Evolutionary conservation across 805 yeast species (phyloP).

Genomic region (Candida broadrunensis): DNA sequence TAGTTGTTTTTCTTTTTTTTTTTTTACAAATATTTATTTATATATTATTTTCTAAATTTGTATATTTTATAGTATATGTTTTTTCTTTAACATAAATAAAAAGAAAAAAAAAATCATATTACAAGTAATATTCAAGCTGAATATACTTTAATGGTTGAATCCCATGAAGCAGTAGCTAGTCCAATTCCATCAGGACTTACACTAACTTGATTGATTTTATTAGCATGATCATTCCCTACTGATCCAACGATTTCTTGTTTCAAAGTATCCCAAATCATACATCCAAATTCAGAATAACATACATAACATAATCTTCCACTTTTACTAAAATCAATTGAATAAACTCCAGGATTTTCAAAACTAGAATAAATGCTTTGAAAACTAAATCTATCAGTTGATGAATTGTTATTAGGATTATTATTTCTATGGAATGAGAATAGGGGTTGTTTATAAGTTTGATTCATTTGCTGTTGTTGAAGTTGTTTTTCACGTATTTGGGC

Average conservation of each 20-base stretch:
- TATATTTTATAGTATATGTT: background rate
- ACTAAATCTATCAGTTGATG: constrained; percentile 11
- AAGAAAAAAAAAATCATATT: too few species aligned
- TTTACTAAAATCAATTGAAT: constrained; percentile 66
- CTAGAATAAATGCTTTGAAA: constrained; percentile 13
- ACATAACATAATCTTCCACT: constrained; percentile 75
- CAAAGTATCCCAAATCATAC: constrained; percentile 75
- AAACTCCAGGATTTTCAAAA: constrained; percentile 65
- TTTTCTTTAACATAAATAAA: too few species aligned
- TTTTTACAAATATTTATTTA: background rate
- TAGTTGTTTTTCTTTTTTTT: background rate
- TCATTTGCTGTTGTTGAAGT: constrained; percentile 1
- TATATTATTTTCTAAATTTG: background rate
- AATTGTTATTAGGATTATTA: constrained; percentile 3
- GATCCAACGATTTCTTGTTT: constrained; percentile 63
- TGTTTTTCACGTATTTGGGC: background rate
- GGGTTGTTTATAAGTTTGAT: background rate
- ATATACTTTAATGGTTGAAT: constrained; percentile 70
- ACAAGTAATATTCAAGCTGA: constrained; percentile 17
- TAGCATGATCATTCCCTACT: constrained; percentile 42
- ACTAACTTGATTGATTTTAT: constrained; percentile 59
- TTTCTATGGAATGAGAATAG: constrained; percentile 1
- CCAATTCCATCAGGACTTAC: constrained; percentile 75
- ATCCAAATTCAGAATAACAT: constrained; percentile 73
- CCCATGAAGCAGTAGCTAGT: constrained; percentile 80